Evolutionary conservation across 768 basidiomycete genomes (phyloP).

Genomic region (Pleurotus tuber-regium): DNA sequence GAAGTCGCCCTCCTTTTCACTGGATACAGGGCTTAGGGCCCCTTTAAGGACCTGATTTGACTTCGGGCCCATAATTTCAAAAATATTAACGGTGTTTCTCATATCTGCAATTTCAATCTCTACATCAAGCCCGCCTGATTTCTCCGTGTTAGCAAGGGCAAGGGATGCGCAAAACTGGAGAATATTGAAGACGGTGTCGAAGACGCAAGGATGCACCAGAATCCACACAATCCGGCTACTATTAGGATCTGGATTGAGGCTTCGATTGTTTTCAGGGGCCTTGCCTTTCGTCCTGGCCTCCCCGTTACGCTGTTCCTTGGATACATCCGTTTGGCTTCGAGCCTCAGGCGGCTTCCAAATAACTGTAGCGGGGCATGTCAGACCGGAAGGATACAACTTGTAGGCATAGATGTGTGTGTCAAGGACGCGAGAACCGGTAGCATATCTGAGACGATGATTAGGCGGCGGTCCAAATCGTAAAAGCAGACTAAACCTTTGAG

Average conservation of each 20-base stretch:
- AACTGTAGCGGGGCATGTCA: conserved; percentile 70
- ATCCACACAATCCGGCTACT: conserved; percentile 62
- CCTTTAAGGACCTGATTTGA: conserved; percentile 73
- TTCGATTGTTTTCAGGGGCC: conserved; percentile 31
- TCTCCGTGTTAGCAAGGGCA: conserved; percentile 37
- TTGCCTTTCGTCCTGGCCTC: conserved; percentile 24
- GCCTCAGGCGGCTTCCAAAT: conserved; percentile 60
- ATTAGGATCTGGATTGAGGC: conserved; percentile 13
- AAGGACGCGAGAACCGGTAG: conserved; percentile 61
- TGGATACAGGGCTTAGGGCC: conserved; percentile 47
- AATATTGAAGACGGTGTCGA: conserved; percentile 50
- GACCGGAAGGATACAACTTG: conserved; percentile 60
- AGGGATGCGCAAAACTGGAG: conserved; percentile 51
- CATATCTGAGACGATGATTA: too few species aligned
- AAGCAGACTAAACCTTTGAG: conserved; percentile 55
- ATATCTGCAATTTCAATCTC: conserved; percentile 71
- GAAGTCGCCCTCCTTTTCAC: conserved; percentile 54
- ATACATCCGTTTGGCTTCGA: conserved; percentile 14
- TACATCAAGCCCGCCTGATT: conserved; percentile 19
- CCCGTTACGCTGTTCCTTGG: too few species aligned
- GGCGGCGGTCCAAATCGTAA: too few species aligned
- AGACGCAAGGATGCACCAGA: conserved; percentile 73
- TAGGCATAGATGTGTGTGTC: conserved; percentile 68
- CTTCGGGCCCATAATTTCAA: conserved; percentile 90
- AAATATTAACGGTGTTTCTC: conserved; percentile 68